These are phyloP conservation scores for Atractiella rhizophila DNA, from an alignment of 768 basidiomycete genomes.

Conservation along the genomic window DNA sequence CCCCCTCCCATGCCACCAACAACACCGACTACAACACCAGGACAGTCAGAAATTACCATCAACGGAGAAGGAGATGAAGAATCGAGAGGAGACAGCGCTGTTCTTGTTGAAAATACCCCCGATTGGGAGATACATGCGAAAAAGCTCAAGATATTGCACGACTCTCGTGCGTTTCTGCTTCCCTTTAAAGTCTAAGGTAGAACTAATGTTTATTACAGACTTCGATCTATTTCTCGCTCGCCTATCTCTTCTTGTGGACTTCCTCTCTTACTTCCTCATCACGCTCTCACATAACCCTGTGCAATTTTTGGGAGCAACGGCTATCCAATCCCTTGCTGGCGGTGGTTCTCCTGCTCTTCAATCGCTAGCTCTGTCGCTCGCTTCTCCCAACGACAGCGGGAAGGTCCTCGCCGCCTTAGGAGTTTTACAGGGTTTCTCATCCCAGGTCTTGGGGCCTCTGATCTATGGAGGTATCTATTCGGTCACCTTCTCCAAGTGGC, in stretches of 20 bases:
- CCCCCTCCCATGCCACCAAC: not conserved
- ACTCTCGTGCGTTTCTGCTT: constrained; percentile 8
- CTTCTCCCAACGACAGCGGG: constrained; percentile 13
- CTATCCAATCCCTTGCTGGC: constrained; percentile 8
- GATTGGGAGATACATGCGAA: constrained; percentile 12
- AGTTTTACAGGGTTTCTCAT: constrained; percentile 9
- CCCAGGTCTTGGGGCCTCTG: constrained; percentile 13
- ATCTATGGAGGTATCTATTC: constrained; percentile 8
- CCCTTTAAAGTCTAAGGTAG: not conserved
- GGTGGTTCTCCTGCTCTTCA: constrained; percentile 14
- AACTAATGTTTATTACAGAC: constrained; percentile 7
- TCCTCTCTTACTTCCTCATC: constrained; percentile 8
- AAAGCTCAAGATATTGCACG: too few species aligned
- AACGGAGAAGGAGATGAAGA: not conserved
- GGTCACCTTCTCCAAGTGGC: constrained; percentile 4
- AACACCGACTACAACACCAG: not conserved
- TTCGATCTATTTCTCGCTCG: constrained; percentile 16
- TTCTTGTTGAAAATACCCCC: not conserved
- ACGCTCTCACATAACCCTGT: constrained; percentile 4
- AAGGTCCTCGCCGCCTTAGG: constrained; percentile 10
- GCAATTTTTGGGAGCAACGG: constrained; percentile 10
- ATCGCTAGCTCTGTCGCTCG: constrained; percentile 14
- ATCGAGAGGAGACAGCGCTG: not conserved
- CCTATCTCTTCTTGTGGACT: constrained; percentile 9
- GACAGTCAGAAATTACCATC: not conserved